These are phyloP conservation scores for Eutrema salsugineum DNA, from an alignment of 441 rosid species.

Conservation along the genomic window DNA sequence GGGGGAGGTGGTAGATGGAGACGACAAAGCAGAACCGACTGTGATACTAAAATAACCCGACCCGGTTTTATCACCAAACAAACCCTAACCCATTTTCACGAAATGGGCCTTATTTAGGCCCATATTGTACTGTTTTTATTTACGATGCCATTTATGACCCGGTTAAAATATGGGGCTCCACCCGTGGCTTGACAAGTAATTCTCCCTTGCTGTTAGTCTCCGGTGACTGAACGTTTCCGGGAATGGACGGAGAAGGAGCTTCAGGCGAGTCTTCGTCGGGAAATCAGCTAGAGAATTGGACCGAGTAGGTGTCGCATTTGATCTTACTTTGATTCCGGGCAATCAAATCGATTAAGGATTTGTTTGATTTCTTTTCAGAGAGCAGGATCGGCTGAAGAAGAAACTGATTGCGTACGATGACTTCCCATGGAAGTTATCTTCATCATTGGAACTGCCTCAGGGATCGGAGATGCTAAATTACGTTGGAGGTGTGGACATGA, in stretches of 20 bases:
- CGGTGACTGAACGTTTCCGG: background rate
- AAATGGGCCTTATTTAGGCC: constrained; percentile 17
- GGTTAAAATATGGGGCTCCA: constrained; percentile 5
- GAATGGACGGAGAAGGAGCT: constrained; percentile 18
- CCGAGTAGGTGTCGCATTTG: constrained; percentile 9
- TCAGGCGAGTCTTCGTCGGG: constrained; percentile 5
- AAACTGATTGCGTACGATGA: constrained; percentile 48
- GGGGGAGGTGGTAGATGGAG: constrained; percentile 24
- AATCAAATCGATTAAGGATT: background rate
- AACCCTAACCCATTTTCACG: constrained; percentile 22
- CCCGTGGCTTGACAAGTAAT: background rate
- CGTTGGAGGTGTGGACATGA: constrained; percentile 87
- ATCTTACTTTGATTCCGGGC: background rate
- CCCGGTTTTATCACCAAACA: constrained; percentile 8
- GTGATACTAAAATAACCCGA: constrained; percentile 20
- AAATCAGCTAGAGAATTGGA: constrained; percentile 26
- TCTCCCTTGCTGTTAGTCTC: background rate
- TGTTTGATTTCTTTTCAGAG: constrained; percentile 31
- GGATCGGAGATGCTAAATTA: constrained; percentile 40
- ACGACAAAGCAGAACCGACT: constrained; percentile 27
- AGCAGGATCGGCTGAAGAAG: constrained; percentile 51
- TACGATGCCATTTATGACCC: background rate
- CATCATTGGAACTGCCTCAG: constrained; percentile 7
- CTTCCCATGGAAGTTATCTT: constrained; percentile 51
- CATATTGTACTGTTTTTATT: background rate